These are phyloP conservation scores for Sutorius eximius DNA, from an alignment of 1,284 basidiomycete species.

Conservation along the genomic window DNA sequence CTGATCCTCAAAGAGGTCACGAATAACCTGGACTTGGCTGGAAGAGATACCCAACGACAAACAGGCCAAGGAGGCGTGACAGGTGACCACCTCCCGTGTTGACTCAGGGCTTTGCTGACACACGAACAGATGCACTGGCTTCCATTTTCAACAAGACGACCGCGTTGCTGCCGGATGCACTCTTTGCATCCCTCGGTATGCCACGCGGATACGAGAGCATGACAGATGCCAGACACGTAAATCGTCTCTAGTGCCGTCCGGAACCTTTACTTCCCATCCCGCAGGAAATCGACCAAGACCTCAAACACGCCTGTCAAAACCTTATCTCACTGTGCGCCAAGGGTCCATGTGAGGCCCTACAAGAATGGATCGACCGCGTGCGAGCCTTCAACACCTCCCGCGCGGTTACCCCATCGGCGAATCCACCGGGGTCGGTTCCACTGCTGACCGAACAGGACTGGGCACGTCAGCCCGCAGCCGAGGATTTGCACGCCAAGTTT, in stretches of 20 bases:
- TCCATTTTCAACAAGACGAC: slow-evolving; percentile 73
- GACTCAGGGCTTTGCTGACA: slow-evolving; percentile 4
- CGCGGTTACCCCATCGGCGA: slow-evolving; percentile 10
- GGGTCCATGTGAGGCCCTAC: slow-evolving; percentile 53
- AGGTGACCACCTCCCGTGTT: slow-evolving; percentile 37
- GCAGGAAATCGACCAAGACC: slow-evolving; percentile 81
- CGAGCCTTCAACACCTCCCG: slow-evolving; percentile 33
- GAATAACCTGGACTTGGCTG: slow-evolving; percentile 67
- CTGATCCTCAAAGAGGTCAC: slow-evolving; percentile 89
- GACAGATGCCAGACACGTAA: slow-evolving; percentile 63
- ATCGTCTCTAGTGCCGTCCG: slow-evolving; percentile 21
- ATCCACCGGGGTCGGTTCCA: slow-evolving; percentile 15
- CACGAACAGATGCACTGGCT: slow-evolving; percentile 62
- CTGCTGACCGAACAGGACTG: slow-evolving; percentile 40
- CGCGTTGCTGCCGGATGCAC: slow-evolving; percentile 64
- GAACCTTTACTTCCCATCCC: background rate
- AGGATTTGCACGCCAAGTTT: slow-evolving; percentile 55
- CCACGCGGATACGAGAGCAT: slow-evolving; percentile 55
- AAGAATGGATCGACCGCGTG: slow-evolving; percentile 58
- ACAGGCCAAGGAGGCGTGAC: slow-evolving; percentile 51
- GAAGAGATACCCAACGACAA: slow-evolving; percentile 39
- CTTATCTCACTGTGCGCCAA: slow-evolving; percentile 68
- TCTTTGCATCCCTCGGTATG: slow-evolving; percentile 68
- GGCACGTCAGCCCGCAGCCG: slow-evolving; percentile 48
- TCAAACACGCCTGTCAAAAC: slow-evolving; percentile 80